A percentile compares a stretch with the other conserved stretches of the same genome.
These are phyloP conservation scores for Cenchrus purpureus DNA, from an alignment of 176 grass and related monocot genomes.

Conservation along the genomic window DNA sequence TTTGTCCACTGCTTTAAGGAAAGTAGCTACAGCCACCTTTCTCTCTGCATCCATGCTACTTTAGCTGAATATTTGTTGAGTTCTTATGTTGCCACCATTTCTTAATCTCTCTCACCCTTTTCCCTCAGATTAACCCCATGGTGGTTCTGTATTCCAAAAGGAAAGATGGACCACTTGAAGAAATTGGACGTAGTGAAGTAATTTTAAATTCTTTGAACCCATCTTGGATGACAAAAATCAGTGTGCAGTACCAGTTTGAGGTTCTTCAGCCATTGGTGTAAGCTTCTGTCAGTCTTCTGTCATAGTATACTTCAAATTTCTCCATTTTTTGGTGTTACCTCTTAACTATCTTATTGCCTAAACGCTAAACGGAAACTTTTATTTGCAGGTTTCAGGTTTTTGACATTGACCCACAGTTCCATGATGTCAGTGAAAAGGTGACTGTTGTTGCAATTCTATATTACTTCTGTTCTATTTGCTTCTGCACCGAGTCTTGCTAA, in stretches of 20 bases:
- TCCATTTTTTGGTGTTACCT: slow-evolving; percentile 25
- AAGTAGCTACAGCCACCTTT: slow-evolving; percentile 16
- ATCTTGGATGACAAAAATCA: slow-evolving; percentile 79
- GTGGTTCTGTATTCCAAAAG: slow-evolving; percentile 69
- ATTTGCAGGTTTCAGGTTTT: slow-evolving; percentile 83
- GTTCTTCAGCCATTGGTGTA: slow-evolving; percentile 93
- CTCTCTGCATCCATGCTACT: slow-evolving; percentile 19
- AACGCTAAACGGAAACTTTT: slow-evolving; percentile 39
- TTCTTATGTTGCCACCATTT: slow-evolving; percentile 31
- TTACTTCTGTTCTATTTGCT: slow-evolving; percentile 34
- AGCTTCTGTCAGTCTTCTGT: slow-evolving; percentile 62
- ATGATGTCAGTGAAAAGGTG: slow-evolving; percentile 82
- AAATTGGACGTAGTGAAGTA: slow-evolving; percentile 98
- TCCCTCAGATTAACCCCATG: slow-evolving; percentile 77
- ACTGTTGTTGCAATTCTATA: slow-evolving; percentile 38
- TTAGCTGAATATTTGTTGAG: slow-evolving; percentile 5
- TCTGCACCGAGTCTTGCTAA: slow-evolving; percentile 6
- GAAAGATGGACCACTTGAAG: slow-evolving; percentile 82
- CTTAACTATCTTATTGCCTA: slow-evolving; percentile 34
- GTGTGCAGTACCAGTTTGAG: slow-evolving; percentile 86
- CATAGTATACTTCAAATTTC: slow-evolving; percentile 30
- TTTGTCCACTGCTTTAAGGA: background rate
- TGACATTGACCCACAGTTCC: slow-evolving; percentile 78
- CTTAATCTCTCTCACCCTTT: slow-evolving; percentile 26
- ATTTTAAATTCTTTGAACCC: slow-evolving; percentile 76